Percentiles rank a stretch among this genome's conserved stretches.
These are phyloP conservation scores for Pythium diclinum DNA, from an alignment of 352 stramenopile genomes.

Conservation along the genomic window DNA sequence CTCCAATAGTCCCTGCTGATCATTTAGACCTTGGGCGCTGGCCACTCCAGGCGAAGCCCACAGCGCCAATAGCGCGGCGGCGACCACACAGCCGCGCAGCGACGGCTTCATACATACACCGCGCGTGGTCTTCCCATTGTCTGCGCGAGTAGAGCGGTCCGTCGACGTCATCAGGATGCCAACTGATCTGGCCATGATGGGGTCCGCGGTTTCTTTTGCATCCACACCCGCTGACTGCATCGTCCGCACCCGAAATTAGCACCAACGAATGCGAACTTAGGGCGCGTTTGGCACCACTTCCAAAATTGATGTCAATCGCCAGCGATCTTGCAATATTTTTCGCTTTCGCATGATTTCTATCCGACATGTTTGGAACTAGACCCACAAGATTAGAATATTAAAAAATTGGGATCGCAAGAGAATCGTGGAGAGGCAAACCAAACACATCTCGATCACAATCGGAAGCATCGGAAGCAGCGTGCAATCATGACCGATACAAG, in stretches of 20 bases:
- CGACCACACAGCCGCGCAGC: conserved; percentile 9
- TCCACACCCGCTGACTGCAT: not conserved
- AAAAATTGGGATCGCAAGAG: no score
- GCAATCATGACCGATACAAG: no score
- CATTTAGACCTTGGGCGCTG: not conserved
- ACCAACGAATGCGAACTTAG: conserved; percentile 1
- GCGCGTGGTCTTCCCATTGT: not conserved
- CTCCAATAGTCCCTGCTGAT: not conserved
- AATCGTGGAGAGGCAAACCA: no score
- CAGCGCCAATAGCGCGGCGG: conserved; percentile 4
- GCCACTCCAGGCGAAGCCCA: not conserved
- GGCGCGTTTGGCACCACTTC: no score
- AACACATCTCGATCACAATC: no score
- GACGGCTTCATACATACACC: not conserved
- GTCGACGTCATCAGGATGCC: not conserved
- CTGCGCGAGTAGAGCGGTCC: not conserved
- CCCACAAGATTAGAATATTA: no score
- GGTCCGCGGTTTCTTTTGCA: not conserved
- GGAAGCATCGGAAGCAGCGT: no score
- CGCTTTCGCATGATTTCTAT: no score
- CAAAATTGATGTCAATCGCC: no score
- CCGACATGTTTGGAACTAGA: no score
- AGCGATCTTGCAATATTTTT: no score
- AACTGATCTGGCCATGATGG: not conserved
- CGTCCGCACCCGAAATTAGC: not conserved